Evolutionary conservation across 1,284 basidiomycete genomes (phyloP), one percentile per base, ranked within the genome.

Genomic region (Rhodotorula sp.): DNA sequence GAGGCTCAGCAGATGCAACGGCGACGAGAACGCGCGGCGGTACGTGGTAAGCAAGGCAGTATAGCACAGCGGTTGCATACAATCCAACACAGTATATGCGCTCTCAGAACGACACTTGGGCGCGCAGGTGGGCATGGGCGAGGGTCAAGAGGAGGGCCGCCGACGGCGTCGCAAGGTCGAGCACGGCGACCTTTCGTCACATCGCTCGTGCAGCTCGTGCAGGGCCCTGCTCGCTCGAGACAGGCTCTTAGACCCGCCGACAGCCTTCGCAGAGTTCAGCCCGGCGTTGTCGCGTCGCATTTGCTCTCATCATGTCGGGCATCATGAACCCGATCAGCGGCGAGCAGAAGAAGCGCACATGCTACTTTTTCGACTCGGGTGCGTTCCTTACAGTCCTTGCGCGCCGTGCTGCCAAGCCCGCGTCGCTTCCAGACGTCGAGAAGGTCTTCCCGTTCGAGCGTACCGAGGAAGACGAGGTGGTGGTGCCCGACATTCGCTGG

Each of bases 331-430:
- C 75, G 25, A 74, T 76, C 46, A 64, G 71, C 23, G 73, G 73
- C 45, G 64, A 75, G 75, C 50, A 50, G 53, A 76, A 76, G 70
- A 71, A 70, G 68, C 56, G 70, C 23, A 76, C 74, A 3, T 76
- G 83, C 80, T 74, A 84, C 79, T 84, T 84, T 75, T 84, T 83
- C 76, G 97, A 99, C 83, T 97, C 94, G 25, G 97, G 99, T 82
- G 93, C 97, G 75, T 69, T 19, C 21, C 23, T 8, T 14, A 17
- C 34, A 34, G 34, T 34, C 34, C 34, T 34, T 34, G 34, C 34
- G 34, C 34, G 34, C 34, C 34, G 34, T 34, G 34, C 34, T 34
- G 34, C 34, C 34, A 34, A 34, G 34, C n/a, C 23, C 27, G 17
- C 54, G 21, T 10, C 21, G 42, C 57, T 25, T 45, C 41, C 3